Percentiles rank a stretch among this genome's conserved stretches.
Evolutionary conservation across 2,329 filamentous ascomycete species (phyloP).

Genomic region (Pseudocercospora macadamiae): DNA sequence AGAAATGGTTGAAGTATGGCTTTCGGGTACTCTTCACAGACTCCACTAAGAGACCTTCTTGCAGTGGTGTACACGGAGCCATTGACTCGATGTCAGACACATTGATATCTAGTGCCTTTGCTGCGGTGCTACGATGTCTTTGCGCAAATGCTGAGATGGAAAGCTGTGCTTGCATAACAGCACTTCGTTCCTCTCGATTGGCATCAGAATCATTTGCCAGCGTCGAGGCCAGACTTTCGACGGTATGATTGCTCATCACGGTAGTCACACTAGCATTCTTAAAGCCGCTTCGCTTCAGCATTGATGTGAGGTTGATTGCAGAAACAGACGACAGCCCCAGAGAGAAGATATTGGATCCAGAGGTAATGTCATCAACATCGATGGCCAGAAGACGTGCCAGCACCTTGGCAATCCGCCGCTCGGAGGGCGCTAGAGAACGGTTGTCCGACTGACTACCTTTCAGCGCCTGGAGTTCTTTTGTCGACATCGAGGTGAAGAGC

Average conservation of each 20-base stretch:
- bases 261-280: constrained; percentile 62
- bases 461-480: constrained; percentile 64
- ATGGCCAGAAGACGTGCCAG: constrained; percentile 59
- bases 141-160: constrained; percentile 66
- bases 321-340: constrained; percentile 88
- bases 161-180: constrained; percentile 54
- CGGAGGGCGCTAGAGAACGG: constrained; percentile 40
- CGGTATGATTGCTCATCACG: constrained; percentile 62
- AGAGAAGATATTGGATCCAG: constrained; percentile 75
- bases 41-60: constrained; percentile 81
- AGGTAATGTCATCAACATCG: constrained; percentile 48
- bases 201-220: constrained; percentile 28
- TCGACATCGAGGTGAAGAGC: constrained; percentile 65
- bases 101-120: constrained; percentile 56
- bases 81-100: constrained; percentile 68
- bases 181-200: constrained; percentile 30
- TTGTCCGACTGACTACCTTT: constrained; percentile 26
- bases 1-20: constrained; percentile 79
- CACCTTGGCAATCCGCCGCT: constrained; percentile 55
- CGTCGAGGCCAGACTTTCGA: constrained; percentile 45
- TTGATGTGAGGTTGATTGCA: constrained; percentile 68
- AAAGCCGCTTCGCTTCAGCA: constrained; percentile 67
- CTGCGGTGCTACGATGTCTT: constrained; percentile 58
- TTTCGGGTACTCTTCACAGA: constrained; percentile 60
- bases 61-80: constrained; percentile 80